Conservation (phyloP, 495 filamentous ascomycete genomes). For the Neurospora tetraspora region DNA sequence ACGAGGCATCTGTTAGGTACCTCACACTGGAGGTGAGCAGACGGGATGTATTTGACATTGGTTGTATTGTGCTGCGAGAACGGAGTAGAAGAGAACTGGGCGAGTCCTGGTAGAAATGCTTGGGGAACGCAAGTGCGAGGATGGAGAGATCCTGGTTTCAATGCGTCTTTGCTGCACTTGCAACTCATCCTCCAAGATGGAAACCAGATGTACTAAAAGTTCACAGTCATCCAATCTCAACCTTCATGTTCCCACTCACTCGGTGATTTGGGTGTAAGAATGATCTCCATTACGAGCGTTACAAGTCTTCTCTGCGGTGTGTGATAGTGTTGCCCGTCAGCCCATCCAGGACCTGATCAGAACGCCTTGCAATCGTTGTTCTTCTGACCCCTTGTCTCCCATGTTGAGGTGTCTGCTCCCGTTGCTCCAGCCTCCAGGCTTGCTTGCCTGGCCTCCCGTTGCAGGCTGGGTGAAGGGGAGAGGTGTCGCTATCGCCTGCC, state of each 20-base stretch:
- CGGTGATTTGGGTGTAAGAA: neutral
- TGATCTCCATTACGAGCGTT: neutral
- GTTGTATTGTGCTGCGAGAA: neutral
- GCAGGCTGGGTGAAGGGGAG: neutral
- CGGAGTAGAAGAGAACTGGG: neutral
- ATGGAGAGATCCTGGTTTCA: neutral
- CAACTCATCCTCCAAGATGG: neutral
- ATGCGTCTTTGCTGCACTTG: neutral
- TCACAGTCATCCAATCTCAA: neutral
- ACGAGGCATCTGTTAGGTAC: neutral
- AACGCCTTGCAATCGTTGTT: neutral
- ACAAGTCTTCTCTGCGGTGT: neutral
- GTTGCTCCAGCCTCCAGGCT: neutral
- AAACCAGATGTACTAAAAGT: neutral
- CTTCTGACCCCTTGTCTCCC: neutral
- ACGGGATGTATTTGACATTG: neutral
- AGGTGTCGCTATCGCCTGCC: neutral
- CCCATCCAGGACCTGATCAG: neutral
- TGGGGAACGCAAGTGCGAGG: neutral
- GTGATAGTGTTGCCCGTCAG: neutral
- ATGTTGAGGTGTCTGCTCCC: neutral
- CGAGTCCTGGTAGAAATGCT: neutral
- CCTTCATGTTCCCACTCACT: neutral
- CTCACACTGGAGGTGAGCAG: neutral
- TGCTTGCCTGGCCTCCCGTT: neutral